Percentiles rank a stretch among this genome's conserved stretches.
phyloP scores from a whole-genome alignment of 495 filamentous ascomycete genomes.

The Aspergillus haitiensis region DNA sequence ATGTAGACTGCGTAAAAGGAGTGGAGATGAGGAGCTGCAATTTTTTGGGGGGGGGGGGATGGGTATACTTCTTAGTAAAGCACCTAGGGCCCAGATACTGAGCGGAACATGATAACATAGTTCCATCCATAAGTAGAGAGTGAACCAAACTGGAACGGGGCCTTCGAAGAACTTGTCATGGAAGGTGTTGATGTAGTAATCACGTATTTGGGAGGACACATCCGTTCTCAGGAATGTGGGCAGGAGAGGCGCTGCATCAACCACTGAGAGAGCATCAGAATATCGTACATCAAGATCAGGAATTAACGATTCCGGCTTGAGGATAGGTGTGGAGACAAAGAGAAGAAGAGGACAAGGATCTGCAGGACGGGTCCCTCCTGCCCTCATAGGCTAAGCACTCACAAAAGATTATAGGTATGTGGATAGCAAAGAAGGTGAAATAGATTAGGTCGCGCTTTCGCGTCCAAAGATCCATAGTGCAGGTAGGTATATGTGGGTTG shows the following conservation, averaged over 20 bases:
- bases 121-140: slow-evolving; percentile 67
- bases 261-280: slow-evolving; percentile 41
- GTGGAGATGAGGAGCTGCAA: no score
- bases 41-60: no score
- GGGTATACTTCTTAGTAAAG: slow-evolving; percentile 50
- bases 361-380: no score
- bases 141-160: slow-evolving; percentile 67
- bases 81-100: slow-evolving; percentile 63
- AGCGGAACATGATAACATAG: slow-evolving; percentile 66
- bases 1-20: no score
- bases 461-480: slow-evolving; percentile 30
- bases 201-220: slow-evolving; percentile 52
- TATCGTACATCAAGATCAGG: no score
- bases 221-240: slow-evolving; percentile 54
- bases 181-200: slow-evolving; percentile 66
- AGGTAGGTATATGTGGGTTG: no score
- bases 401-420: slow-evolving; percentile 69
- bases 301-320: no score
- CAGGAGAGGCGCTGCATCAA: slow-evolving; percentile 67
- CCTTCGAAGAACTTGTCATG: slow-evolving; percentile 74
- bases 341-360: no score
- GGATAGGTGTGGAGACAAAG: background rate
- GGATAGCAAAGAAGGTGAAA: slow-evolving; percentile 67
- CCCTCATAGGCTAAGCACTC: slow-evolving; percentile 25
- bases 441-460: slow-evolving; percentile 61